A percentile compares a stretch with the other conserved stretches of the same genome.
phyloP scores from a whole-genome alignment of 116 monocot species.

The Iris pallida region DNA sequence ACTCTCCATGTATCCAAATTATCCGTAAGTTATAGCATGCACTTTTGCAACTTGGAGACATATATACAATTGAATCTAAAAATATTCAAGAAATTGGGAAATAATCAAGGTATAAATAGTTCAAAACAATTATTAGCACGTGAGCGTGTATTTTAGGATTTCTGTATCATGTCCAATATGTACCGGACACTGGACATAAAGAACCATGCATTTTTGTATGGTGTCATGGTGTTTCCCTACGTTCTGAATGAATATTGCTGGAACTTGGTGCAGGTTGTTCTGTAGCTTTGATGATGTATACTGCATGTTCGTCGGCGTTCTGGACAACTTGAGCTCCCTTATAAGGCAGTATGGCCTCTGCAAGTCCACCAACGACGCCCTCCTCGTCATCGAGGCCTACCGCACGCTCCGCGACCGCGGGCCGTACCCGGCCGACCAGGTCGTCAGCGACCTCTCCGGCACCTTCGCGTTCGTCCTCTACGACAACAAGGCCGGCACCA shows the following conservation, averaged over 20 bases:
- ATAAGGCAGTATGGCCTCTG: slow-evolving; percentile 70
- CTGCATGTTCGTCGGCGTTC: slow-evolving; percentile 55
- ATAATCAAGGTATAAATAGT: too few relatives aligned
- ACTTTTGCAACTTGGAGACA: too few relatives aligned
- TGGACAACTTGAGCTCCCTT: slow-evolving; percentile 67
- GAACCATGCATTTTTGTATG: too few relatives aligned
- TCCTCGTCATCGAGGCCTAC: slow-evolving; percentile 86
- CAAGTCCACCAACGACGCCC: slow-evolving; percentile 52
- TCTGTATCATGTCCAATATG: too few relatives aligned
- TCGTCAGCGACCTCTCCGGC: slow-evolving; percentile 67
- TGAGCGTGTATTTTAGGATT: too few relatives aligned
- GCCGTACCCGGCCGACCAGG: slow-evolving; percentile 89
- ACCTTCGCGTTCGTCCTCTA: slow-evolving; percentile 81
- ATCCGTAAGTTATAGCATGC: too few relatives aligned
- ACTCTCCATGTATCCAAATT: too few relatives aligned
- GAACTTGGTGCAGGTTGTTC: slow-evolving; percentile 39
- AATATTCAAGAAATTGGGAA: too few relatives aligned
- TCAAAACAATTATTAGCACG: too few relatives aligned
- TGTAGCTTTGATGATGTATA: slow-evolving; percentile 60
- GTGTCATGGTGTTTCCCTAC: too few relatives aligned
- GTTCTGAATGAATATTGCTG: neutral
- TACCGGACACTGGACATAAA: too few relatives aligned
- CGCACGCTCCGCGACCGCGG: slow-evolving; percentile 86
- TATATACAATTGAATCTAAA: too few relatives aligned
- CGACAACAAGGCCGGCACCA: slow-evolving; percentile 47